A percentile compares a stretch with the other conserved stretches of the same genome.
phyloP scores from a whole-genome alignment of 2,329 filamentous ascomycete genomes.

The Alternaria ventricosa region DNA sequence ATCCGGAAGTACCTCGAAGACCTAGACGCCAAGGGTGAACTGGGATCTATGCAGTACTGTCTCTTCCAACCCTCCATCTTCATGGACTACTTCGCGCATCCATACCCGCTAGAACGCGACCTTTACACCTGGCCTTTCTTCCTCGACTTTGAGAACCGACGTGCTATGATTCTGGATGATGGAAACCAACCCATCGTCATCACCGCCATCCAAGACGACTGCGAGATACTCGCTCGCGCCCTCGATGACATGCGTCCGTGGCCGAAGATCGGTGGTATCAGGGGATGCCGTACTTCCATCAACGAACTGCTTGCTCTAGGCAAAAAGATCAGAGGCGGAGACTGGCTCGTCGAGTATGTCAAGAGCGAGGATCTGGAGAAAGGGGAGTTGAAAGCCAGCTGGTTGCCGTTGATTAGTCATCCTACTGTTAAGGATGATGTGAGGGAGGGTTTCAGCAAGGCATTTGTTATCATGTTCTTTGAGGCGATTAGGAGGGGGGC shows the following conservation, averaged over 20 bases:
- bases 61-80: slow-evolving; percentile 64
- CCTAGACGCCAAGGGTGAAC: slow-evolving; percentile 54
- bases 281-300: slow-evolving; percentile 28
- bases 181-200: slow-evolving; percentile 36
- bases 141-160: slow-evolving; percentile 35
- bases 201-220: slow-evolving; percentile 35
- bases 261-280: slow-evolving; percentile 38
- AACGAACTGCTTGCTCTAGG: slow-evolving; percentile 39
- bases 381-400: slow-evolving; percentile 50
- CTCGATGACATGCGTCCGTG: slow-evolving; percentile 33
- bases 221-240: slow-evolving; percentile 31
- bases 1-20: slow-evolving; percentile 59
- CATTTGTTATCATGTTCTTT: slow-evolving; percentile 53
- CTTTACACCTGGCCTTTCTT: slow-evolving; percentile 49
- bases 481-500: slow-evolving; percentile 51
- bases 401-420: slow-evolving; percentile 48
- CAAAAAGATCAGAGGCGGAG: slow-evolving; percentile 37
- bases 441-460: slow-evolving; percentile 43
- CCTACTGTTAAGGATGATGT: slow-evolving; percentile 47
- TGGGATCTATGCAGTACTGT: slow-evolving; percentile 62
- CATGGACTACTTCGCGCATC: slow-evolving; percentile 62
- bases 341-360: slow-evolving; percentile 54
- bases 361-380: slow-evolving; percentile 56
- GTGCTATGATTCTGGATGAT: slow-evolving; percentile 38
- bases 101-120: slow-evolving; percentile 56